Percentiles rank a stretch among this genome's conserved stretches.
Evolutionary conservation across 2,329 filamentous ascomycete genomes (phyloP).

Genomic region (Pseudogymnoascus sp.): DNA sequence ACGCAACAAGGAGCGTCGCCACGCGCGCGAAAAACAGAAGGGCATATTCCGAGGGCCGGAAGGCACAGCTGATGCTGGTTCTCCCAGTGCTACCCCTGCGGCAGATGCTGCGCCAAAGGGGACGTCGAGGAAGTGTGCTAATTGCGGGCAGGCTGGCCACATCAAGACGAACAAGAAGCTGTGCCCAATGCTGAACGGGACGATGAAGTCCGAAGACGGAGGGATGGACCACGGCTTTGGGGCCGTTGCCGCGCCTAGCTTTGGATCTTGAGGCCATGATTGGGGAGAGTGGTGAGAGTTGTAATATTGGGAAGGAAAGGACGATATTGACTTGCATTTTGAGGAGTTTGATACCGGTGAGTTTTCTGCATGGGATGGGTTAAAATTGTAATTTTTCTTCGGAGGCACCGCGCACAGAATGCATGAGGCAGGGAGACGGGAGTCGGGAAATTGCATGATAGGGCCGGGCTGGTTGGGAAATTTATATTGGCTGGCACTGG

Average conservation of each 20-base stretch:
- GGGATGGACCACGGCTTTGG: constrained; percentile 52
- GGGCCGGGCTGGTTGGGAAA: not conserved
- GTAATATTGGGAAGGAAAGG: not conserved
- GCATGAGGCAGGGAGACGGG: not conserved
- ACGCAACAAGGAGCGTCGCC: constrained; percentile 83
- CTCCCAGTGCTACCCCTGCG: constrained; percentile 37
- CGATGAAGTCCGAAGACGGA: constrained; percentile 55
- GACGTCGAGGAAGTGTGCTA: constrained; percentile 89
- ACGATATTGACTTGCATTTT: not conserved
- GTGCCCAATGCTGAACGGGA: constrained; percentile 79
- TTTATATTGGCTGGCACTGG: not conserved
- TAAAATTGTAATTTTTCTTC: constrained; percentile 2
- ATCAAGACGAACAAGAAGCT: constrained; percentile 99
- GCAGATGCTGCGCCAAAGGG: constrained; percentile 47
- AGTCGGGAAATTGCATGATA: constrained; percentile 5
- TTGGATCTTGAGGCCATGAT: constrained; percentile 1
- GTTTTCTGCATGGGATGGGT: not conserved
- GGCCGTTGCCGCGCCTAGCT: constrained; percentile 29
- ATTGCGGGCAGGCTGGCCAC: constrained; percentile 92
- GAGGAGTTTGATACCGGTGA: not conserved
- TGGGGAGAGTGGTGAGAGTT: not conserved
- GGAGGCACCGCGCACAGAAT: not conserved
- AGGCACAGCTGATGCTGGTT: constrained; percentile 27
- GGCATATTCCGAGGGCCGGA: constrained; percentile 35
- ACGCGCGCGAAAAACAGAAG: constrained; percentile 87